Base-by-base conservation (phyloP, 345 rosid genomes). In the Carallia brachiata region DNA sequence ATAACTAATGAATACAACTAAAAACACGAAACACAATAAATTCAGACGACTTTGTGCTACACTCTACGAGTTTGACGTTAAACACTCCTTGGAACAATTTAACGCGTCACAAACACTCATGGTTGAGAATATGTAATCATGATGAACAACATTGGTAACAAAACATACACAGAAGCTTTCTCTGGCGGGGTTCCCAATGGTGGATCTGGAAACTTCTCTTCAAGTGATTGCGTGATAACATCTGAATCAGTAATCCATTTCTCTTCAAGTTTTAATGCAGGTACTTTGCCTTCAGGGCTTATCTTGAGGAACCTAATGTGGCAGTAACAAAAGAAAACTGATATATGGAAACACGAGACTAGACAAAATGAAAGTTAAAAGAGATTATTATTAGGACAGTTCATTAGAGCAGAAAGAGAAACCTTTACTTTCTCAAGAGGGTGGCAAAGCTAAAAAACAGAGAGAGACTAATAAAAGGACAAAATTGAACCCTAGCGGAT, bases 171-270 rank as follows among this genome's bases (percentile, higher is more conserved):
- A 32, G 93, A 86, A 78, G 91, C 90, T 79, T 91, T 94, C 79
- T 90, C 97, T 1, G 90, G 82, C 6, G 97, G 98, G 23, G 90
- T 88, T 63, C 47, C 82, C 73, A 94, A 78, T 23, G 95, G 83
- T 30, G 98, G 97, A 77, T 89, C 82, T 5, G 96, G 98, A 77
- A 78, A 94, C 81, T 91, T 90, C 28, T 90, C 96, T 79, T 94
- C 98, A 66, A 94, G 73, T 34, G 89, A 36, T 52, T 88, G 89
- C 1, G 98, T 81, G 52, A 94, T 91, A 63, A 90, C 90, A 88
- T 94, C 97, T 17, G 97, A 94, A 81, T 94, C 98, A 4, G 96
- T 87, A 85, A 91, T 80, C 98, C 97, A 94, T 60, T 86, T 82
- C 80, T 91, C 95, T 71, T 90, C 96, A 65, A 94, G 78, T 63